phyloP scores from a whole-genome alignment of 2,329 filamentous ascomycete genomes.

The Ploettnerulaceae sp. region DNA sequence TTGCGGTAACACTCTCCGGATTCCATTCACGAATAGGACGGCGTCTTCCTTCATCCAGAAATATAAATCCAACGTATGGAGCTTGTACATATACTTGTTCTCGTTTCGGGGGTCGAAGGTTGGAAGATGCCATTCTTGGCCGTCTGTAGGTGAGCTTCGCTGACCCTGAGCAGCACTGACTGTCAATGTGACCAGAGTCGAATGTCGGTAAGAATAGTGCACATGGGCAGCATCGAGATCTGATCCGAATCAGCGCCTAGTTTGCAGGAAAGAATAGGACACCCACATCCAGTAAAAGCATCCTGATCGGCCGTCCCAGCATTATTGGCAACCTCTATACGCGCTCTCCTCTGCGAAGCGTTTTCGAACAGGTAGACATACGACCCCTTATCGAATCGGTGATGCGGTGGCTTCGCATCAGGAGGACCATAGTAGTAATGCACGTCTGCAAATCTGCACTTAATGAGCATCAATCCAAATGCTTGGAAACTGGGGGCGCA shows the following conservation, averaged over 20 bases:
- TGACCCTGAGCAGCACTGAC: constrained; percentile 44
- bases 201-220: constrained; percentile 69
- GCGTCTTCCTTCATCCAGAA: constrained; percentile 75
- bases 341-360: constrained; percentile 58
- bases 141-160: constrained; percentile 34
- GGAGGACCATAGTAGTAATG: constrained; percentile 76
- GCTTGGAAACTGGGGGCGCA: constrained; percentile 22
- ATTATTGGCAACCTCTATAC: constrained; percentile 72
- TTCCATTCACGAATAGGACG: constrained; percentile 61
- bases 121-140: constrained; percentile 69
- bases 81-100: constrained; percentile 72
- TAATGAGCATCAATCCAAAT: constrained; percentile 13
- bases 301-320: constrained; percentile 72
- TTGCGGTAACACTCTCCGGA: constrained; percentile 59
- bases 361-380: constrained; percentile 80
- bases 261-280: no score
- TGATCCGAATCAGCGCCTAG: constrained; percentile 33
- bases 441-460: constrained; percentile 64
- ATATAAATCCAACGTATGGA: constrained; percentile 73
- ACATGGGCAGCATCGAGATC: constrained; percentile 62
- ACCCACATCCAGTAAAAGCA: constrained; percentile 71
- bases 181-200: constrained; percentile 62
- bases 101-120: constrained; percentile 68
- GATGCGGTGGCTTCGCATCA: constrained; percentile 62
- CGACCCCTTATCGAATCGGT: constrained; percentile 74